phyloP scores from a whole-genome alignment of 75 land plant genomes.

The Chamaecyparis obtusa region DNA sequence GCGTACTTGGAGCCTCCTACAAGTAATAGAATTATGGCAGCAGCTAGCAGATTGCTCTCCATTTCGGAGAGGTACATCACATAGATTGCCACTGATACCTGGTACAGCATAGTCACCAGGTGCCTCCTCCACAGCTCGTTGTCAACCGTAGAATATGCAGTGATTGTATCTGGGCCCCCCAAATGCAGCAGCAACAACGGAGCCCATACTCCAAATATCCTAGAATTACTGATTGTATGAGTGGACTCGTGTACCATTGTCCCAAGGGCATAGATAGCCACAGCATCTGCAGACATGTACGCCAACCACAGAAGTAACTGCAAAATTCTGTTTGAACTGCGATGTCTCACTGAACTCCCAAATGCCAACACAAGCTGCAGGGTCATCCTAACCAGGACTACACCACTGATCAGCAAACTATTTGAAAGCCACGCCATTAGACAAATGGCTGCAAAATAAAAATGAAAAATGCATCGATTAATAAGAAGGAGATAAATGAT shows the following conservation, averaged over 20 bases:
- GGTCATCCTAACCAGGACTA: neutral
- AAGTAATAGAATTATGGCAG: neutral
- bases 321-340: neutral
- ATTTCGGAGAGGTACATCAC: neutral
- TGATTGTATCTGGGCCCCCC: slow-evolving; percentile 36
- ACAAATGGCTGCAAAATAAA: too few relatives aligned
- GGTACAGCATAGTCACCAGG: slow-evolving; percentile 14
- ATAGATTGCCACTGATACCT: slow-evolving; percentile 12
- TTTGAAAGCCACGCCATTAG: too few relatives aligned
- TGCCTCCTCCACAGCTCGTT: slow-evolving; percentile 32
- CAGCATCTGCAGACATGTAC: neutral
- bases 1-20: neutral
- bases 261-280: slow-evolving; percentile 3
- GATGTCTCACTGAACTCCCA: neutral
- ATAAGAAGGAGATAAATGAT: too few relatives aligned
- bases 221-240: too few relatives aligned
- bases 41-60: neutral
- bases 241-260: slow-evolving; percentile 1
- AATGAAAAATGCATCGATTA: too few relatives aligned
- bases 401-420: neutral
- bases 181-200: slow-evolving; percentile 25
- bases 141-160: slow-evolving; percentile 25
- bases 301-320: neutral
- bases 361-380: neutral
- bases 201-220: slow-evolving; percentile 20